phyloP scores from a whole-genome alignment of 108 stramenopile species.

The Discostella pseudostelligera region DNA sequence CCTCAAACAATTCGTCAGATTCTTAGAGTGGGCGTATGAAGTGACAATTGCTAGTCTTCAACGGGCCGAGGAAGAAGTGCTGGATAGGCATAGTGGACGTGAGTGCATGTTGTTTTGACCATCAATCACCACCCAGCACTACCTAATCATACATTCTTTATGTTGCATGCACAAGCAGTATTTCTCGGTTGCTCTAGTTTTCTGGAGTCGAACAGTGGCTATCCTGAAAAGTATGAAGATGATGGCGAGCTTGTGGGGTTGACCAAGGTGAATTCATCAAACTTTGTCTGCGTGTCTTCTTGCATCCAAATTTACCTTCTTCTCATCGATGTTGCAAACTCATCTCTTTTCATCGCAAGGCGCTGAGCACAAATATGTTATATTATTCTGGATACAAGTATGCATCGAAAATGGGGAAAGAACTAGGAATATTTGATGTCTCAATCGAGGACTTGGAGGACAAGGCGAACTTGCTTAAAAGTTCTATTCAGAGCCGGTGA shows the following conservation, averaged over 20 bases:
- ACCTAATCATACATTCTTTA: no score
- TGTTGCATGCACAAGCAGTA: background rate
- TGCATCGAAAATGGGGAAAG: conserved; percentile 33
- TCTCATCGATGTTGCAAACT: background rate
- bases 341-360: conserved; percentile 8
- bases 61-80: conserved; percentile 36
- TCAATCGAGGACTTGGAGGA: conserved; percentile 10
- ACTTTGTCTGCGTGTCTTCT: background rate
- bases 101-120: background rate
- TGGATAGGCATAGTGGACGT: conserved; percentile 10
- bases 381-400: conserved; percentile 43
- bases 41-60: conserved; percentile 21
- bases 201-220: conserved; percentile 47
- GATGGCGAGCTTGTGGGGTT: conserved; percentile 29
- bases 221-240: conserved; percentile 34
- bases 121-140: no score
- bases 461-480: conserved; percentile 7
- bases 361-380: conserved; percentile 44
- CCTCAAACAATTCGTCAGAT: no score
- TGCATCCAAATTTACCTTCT: background rate
- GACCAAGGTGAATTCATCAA: conserved; percentile 15
- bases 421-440: conserved; percentile 24
- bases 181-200: conserved; percentile 40
- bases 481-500: conserved; percentile 10
- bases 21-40: conserved; percentile 45